Conservation (phyloP, 2,329 filamentous ascomycete genomes). For the Colletotrichum agaves region DNA sequence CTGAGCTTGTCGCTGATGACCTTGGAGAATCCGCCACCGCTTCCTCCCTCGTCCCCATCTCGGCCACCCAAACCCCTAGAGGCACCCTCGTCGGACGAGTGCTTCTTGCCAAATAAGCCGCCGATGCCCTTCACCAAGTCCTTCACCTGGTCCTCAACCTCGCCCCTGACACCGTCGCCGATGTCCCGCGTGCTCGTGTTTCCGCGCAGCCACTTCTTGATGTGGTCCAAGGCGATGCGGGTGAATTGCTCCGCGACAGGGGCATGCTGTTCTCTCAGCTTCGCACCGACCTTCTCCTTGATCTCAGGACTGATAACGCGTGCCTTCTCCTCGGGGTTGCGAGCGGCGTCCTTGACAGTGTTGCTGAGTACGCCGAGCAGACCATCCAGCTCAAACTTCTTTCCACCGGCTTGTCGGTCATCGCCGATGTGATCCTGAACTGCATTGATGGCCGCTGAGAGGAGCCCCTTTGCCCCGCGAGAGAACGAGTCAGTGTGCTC, state of each 20-base stretch:
- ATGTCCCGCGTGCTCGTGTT: slow-evolving; percentile 54
- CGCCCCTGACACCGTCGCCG: slow-evolving; percentile 55
- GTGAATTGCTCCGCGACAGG: slow-evolving; percentile 59
- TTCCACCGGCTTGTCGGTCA: slow-evolving; percentile 44
- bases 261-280: slow-evolving; percentile 54
- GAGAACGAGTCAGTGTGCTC: slow-evolving; percentile 41
- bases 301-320: slow-evolving; percentile 58
- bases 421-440: slow-evolving; percentile 54
- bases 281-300: slow-evolving; percentile 54
- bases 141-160: slow-evolving; percentile 57
- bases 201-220: slow-evolving; percentile 57
- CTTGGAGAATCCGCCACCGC: slow-evolving; percentile 53
- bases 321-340: slow-evolving; percentile 59
- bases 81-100: slow-evolving; percentile 44
- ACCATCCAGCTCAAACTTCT: slow-evolving; percentile 53
- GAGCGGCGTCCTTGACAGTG: slow-evolving; percentile 55
- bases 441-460: slow-evolving; percentile 53
- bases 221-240: slow-evolving; percentile 56
- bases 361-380: slow-evolving; percentile 54
- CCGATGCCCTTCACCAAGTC: slow-evolving; percentile 57
- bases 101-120: slow-evolving; percentile 51
- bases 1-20: slow-evolving; percentile 59
- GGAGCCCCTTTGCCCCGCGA: slow-evolving; percentile 48
- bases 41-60: slow-evolving; percentile 42
- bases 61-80: slow-evolving; percentile 47